Base-by-base conservation (phyloP, 2,329 filamentous ascomycete genomes). In the Davidsoniella neocaledoniae region DNA sequence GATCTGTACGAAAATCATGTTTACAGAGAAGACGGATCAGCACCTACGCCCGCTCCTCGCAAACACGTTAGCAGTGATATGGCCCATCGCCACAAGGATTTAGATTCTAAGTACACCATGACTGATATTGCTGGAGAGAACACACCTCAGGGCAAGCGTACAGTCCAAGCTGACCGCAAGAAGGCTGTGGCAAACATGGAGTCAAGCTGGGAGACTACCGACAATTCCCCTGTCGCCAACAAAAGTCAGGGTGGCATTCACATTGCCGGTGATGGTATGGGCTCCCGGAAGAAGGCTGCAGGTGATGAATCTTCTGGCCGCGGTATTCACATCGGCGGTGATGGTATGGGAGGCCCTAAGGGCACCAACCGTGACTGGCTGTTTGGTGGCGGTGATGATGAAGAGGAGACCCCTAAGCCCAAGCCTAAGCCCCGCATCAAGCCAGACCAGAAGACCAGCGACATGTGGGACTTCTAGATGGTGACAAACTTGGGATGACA, bases 131-230 rank as follows among this genome's bases (percentile, higher is more conserved):
- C 77, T 53, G 52, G 53, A 76, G 78, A 33, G 66, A 66, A 8
- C 62, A 68, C 49, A 57, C 64, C 36, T 64, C 62, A 58, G 58
- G 60, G 51, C 59, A 53, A 66, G 58, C 62, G 69, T 59, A 67
- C 66, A 17, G 59, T 78, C 17, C 63, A 72, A 47, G 72, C 77
- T 49, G 75, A 78, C 55, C 76, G 76, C 55, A 71, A 76, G 62
- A 85, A 86, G 66, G 79, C 73, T 2, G 74, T 84, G 48, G 79
- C 83, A 64, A 81, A 77, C 70, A 82, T 86, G 77, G 75, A 83
- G 57, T 67, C 79, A 43, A 76, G 71, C 61, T 79, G 76, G 77
- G 65, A 66, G 1, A 56, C 66, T 10, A 72, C 75, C 54, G 75
- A 79, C 50, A 60, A 70, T 57, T 78, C 76, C 2, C 73, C 74